Evolutionary conservation across 345 rosid genomes (phyloP).

Genomic region (Rhizophora apiculata): DNA sequence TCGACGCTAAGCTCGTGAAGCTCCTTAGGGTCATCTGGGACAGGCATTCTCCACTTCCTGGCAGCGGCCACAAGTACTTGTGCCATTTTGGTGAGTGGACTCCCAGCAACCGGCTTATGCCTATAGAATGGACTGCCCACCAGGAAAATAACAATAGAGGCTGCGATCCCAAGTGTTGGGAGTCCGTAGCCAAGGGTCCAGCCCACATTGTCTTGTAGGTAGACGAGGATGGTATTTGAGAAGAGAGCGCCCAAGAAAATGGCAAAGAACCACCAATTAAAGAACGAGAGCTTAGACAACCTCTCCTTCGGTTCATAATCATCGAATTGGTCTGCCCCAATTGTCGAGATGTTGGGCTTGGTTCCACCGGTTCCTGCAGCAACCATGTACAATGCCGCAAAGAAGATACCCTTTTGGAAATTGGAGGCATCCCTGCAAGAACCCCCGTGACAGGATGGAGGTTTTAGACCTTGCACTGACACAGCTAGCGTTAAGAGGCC

Average conservation of each 20-base stretch:
- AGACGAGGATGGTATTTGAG: slow-evolving; percentile 50
- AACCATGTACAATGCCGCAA: slow-evolving; percentile 40
- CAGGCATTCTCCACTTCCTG: slow-evolving; percentile 38
- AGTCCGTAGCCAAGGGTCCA: slow-evolving; percentile 51
- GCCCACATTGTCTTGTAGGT: slow-evolving; percentile 49
- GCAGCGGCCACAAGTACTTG: slow-evolving; percentile 47
- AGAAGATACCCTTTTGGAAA: slow-evolving; percentile 43
- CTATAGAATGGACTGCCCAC: slow-evolving; percentile 46
- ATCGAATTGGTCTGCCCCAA: slow-evolving; percentile 74
- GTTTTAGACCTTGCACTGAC: slow-evolving; percentile 41
- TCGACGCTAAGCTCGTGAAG: slow-evolving; percentile 46
- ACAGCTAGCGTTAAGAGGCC: slow-evolving; percentile 46
- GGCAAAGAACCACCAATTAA: slow-evolving; percentile 73
- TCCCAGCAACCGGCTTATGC: slow-evolving; percentile 49
- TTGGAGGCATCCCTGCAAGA: slow-evolving; percentile 30
- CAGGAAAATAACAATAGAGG: slow-evolving; percentile 42
- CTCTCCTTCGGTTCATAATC: slow-evolving; percentile 57
- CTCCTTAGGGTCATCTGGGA: slow-evolving; percentile 42
- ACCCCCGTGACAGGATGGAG: slow-evolving; percentile 40
- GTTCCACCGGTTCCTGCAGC: slow-evolving; percentile 57
- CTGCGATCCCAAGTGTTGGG: slow-evolving; percentile 40
- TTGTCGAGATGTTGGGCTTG: slow-evolving; percentile 62
- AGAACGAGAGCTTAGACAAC: slow-evolving; percentile 57
- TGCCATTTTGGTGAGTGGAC: slow-evolving; percentile 46
- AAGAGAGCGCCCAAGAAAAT: slow-evolving; percentile 57